These are phyloP conservation scores for Botrytis pseudocinerea DNA, from an alignment of 2,329 filamentous ascomycete species.

Conservation along the genomic window DNA sequence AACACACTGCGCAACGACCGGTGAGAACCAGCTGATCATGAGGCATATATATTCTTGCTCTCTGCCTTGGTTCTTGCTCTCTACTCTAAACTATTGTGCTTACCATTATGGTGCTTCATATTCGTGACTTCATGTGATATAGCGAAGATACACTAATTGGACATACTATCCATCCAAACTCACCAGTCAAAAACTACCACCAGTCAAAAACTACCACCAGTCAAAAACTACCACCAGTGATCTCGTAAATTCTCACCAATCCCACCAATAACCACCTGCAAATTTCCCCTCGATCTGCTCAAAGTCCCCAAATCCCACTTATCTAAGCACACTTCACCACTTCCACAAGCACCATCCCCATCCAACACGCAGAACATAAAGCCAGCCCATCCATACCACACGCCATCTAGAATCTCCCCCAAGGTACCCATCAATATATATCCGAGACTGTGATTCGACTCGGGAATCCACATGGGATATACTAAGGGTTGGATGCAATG, in stretches of 20 bases:
- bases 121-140: background rate
- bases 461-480: background rate
- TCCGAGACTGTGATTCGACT: constrained; percentile 17
- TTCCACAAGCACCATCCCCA: background rate
- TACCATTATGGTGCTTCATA: background rate
- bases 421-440: background rate
- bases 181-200: background rate
- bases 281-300: background rate
- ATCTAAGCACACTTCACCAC: background rate
- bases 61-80: background rate
- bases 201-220: too few relatives aligned
- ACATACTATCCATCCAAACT: too few relatives aligned
- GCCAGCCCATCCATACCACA: background rate
- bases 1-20: background rate
- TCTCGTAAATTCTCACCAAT: background rate
- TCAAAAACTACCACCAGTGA: background rate
- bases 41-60: background rate
- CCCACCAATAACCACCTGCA: background rate
- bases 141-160: background rate
- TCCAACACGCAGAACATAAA: background rate
- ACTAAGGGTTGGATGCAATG: background rate
- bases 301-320: background rate
- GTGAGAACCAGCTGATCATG: background rate
- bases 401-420: background rate
- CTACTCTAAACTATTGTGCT: background rate